phyloP scores from a whole-genome alignment of 2,329 filamentous ascomycete genomes.

The Orbilia quercus region DNA sequence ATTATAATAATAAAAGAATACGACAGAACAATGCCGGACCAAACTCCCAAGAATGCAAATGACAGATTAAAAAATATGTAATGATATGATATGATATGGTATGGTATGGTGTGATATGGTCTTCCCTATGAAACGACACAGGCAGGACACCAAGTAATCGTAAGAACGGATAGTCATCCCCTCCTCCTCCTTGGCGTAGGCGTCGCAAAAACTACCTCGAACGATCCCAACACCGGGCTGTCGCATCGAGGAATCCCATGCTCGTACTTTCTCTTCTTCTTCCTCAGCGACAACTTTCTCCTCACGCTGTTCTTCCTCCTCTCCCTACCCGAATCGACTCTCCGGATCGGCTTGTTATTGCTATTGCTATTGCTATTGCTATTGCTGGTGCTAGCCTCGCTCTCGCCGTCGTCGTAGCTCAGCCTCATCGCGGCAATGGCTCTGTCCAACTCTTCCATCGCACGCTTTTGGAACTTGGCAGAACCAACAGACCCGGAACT shows the following conservation, averaged over 20 bases:
- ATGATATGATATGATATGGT: no score
- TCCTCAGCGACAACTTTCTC: constrained; percentile 36
- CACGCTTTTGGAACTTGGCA: constrained; percentile 34
- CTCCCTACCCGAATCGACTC: constrained; percentile 42
- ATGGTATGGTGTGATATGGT: background rate
- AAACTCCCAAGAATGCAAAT: no score
- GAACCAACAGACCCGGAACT: constrained; percentile 26
- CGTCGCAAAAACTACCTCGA: constrained; percentile 41
- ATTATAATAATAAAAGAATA: background rate
- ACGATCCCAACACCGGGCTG: constrained; percentile 42
- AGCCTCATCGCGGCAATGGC: constrained; percentile 27
- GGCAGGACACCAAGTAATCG: no score
- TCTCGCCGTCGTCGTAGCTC: constrained; percentile 17
- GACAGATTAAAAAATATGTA: no score
- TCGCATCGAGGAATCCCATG: constrained; percentile 48
- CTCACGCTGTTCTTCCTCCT: constrained; percentile 42
- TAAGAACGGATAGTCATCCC: background rate
- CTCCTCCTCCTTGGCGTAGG: constrained; percentile 8
- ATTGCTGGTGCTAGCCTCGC: background rate
- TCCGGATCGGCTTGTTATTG: constrained; percentile 17
- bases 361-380: background rate
- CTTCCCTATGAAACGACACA: background rate
- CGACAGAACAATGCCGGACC: no score
- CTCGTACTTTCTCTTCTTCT: constrained; percentile 26
- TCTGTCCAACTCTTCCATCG: constrained; percentile 43